Evolutionary conservation across 148 eudicot species (phyloP), one percentile per base, ranked within the genome.

Genomic region (Tetragonia tetragonoides): DNA sequence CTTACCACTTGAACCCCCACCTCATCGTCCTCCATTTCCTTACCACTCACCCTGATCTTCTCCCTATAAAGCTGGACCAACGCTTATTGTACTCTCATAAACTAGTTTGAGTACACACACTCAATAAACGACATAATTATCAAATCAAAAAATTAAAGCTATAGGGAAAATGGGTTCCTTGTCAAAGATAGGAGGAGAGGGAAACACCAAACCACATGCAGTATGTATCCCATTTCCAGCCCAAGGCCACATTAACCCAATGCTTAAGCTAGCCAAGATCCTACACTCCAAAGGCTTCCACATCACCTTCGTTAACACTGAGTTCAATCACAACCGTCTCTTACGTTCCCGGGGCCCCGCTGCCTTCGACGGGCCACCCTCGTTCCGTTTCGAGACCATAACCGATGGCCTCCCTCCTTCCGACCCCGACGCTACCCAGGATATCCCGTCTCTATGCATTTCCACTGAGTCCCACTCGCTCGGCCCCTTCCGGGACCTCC

Each of bases 331-430:
- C 28, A 54, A 46, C 9, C 88, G 84, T 28, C 84, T 85, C 23
- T 77, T 83, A 39, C 77, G 72, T 1, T 68, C 88, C 14, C 47
- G 69, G n/a, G 88, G 90, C 1, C 75, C 87, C 38, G 10, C 42
- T 73, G 62, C 80, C 18, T 66, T 84, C 8, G 38, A 56, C 44
- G 84, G 84, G 53, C 53, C 78, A 61, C 75, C 79, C 0, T 7
- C 78, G 16, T 88, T 88, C 78, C 61, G 71, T 4, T 88, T 85
- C 68, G 87, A 78, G 49, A 37, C 85, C 68, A 86, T 88, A 20
- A 77, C 84, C 3, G 90, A 88, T 4, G 88, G 88, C 3, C 80
- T 88, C 7, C 86, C 87, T 0, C 78, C 83, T 6, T 71, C 82
- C 2, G 81, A 84, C 41, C 75, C 83, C 2, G 84, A 84, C 46